phyloP scores from a whole-genome alignment of 495 filamentous ascomycete species.

The Penicillium daleae region DNA sequence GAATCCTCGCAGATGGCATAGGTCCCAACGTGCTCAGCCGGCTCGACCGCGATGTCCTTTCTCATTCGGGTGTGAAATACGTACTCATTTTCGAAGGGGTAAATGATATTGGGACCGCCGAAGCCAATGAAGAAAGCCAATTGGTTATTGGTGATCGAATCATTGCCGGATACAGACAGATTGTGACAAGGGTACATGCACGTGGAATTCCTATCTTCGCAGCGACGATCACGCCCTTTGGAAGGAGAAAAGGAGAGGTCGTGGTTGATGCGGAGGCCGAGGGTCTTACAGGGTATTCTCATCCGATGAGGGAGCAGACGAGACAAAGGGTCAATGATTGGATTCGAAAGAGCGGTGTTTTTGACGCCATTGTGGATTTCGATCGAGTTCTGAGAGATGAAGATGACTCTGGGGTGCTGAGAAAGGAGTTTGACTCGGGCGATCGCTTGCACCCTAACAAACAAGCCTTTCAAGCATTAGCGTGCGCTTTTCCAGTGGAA shows the following conservation, averaged over 20 bases:
- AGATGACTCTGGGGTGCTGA: conserved; percentile 45
- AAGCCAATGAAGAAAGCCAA: conserved; percentile 51
- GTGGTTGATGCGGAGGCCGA: conserved; percentile 32
- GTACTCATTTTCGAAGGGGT: conserved; percentile 75
- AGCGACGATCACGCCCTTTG: conserved; percentile 73
- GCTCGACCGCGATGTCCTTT: conserved; percentile 66
- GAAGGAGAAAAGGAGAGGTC: conserved; percentile 25
- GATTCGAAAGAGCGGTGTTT: conserved; percentile 60
- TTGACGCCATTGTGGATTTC: conserved; percentile 69
- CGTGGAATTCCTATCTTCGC: conserved; percentile 61
- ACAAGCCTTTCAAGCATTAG: conserved; percentile 65
- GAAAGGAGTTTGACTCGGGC: conserved; percentile 61
- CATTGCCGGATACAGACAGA: conserved; percentile 60
- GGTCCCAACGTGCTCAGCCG: conserved; percentile 65
- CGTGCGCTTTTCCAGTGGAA: conserved; percentile 59
- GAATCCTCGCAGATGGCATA: conserved; percentile 62
- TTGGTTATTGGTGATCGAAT: conserved; percentile 53
- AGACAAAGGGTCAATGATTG: conserved; percentile 64
- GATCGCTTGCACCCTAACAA: conserved; percentile 74
- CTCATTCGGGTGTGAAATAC: conserved; percentile 59
- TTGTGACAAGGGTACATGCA: conserved; percentile 59
- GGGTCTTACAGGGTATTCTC: conserved; percentile 51
- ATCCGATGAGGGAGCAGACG: conserved; percentile 58
- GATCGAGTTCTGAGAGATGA: conserved; percentile 59
- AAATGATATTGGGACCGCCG: conserved; percentile 68